Evolutionary conservation across 2,329 filamentous ascomycete genomes (phyloP).

Genomic region (Beauveria sp.): DNA sequence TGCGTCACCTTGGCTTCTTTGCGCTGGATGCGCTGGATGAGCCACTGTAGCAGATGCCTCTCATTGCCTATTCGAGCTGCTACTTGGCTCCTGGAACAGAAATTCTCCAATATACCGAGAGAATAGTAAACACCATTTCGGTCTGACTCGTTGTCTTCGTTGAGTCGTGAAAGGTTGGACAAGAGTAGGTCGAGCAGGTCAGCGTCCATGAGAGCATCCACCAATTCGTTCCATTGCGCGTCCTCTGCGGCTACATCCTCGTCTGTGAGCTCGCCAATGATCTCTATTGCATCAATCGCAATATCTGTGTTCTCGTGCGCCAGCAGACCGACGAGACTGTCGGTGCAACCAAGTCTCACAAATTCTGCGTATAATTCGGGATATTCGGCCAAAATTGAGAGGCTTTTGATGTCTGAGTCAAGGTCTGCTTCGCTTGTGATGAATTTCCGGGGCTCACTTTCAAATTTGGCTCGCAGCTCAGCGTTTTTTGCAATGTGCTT

Average conservation of each 20-base stretch:
- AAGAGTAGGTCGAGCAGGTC: constrained; percentile 68
- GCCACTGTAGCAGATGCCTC: constrained; percentile 61
- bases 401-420: constrained; percentile 76
- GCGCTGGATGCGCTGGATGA: constrained; percentile 64
- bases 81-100: constrained; percentile 63
- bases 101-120: constrained; percentile 73
- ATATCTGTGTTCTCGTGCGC: constrained; percentile 97
- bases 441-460: constrained; percentile 72
- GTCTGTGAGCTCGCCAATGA: constrained; percentile 84
- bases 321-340: constrained; percentile 69
- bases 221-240: constrained; percentile 71
- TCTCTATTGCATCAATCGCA: constrained; percentile 82
- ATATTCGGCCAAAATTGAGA: constrained; percentile 83
- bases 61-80: constrained; percentile 67
- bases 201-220: constrained; percentile 57
- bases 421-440: constrained; percentile 82
- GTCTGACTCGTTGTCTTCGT: constrained; percentile 67
- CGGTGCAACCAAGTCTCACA: constrained; percentile 63
- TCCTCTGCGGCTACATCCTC: constrained; percentile 81
- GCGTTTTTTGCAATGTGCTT: constrained; percentile 87
- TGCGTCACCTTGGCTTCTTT: constrained; percentile 65
- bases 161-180: constrained; percentile 69
- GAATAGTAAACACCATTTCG: constrained; percentile 81
- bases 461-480: constrained; percentile 78
- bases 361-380: constrained; percentile 77